Base-by-base conservation (phyloP, 495 filamentous ascomycete species). In the Aspergillus incahuasiensis region DNA sequence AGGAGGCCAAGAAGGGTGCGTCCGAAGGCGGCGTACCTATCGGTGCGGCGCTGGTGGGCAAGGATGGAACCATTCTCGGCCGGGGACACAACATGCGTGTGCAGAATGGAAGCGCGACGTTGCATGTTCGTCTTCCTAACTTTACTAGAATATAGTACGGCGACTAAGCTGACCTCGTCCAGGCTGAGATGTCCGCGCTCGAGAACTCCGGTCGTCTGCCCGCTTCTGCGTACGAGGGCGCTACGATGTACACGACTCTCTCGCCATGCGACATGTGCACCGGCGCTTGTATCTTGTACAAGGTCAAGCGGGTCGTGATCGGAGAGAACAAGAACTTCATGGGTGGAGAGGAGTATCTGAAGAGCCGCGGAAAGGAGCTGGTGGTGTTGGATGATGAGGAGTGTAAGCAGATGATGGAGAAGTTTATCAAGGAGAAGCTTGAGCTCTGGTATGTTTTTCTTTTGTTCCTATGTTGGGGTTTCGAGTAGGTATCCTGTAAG, bases 251-350 rank as follows among this genome's bases (percentile, higher is more conserved):
- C 70, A 94, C 89, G 8, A 92, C 90, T 1, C 74, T 95, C 5
- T 92, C 89, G 13, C 90, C 89, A 0, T 95, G 90, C 66, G 86
- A 91, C 66, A 94, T 94, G 89, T 92, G 88, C 77, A 86, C 89
- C 13, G 89, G 89, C 21, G 89, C 90, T 4, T 90, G 87, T 61
- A 71, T 95, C 43, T 77, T 92, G 52, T 94, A 91, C 74, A 87
- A 87, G 61, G 82, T 95, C 38, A 78, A 80, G 49, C 84, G 89
- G 3, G 88, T 94, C 2, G 88, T 95, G 32, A 82, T 95, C 72
- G 90, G 90, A 7, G 90, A 95, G 74, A 91, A 92, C 64, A 79
- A 80, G 63, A 92, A 80, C 43, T 91, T 91, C 56, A 62, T 89
- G 3, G 89, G 88, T 40, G 89, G 88, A 15, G 89, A 95, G 68